A percentile compares a stretch with the other conserved stretches of the same genome.
Evolutionary conservation across 1,284 basidiomycete species (phyloP).

Genomic region (Cerrena zonata): DNA sequence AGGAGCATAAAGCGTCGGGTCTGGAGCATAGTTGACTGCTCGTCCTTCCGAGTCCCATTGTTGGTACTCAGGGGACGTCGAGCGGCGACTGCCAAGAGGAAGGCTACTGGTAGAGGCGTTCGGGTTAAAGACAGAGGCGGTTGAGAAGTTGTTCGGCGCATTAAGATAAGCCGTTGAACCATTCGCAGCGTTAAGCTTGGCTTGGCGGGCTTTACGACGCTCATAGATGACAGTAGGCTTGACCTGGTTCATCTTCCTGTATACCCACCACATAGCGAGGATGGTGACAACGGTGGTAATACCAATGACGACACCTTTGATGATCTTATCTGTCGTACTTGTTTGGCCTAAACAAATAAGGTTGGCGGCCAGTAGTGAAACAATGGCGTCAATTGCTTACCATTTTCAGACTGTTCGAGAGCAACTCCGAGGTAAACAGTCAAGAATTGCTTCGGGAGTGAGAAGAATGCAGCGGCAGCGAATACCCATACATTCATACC

Average conservation of each 20-base stretch:
- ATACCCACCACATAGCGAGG: slow-evolving; percentile 80
- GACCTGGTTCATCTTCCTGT: slow-evolving; percentile 66
- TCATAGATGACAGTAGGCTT: slow-evolving; percentile 72
- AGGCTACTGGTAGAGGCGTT: slow-evolving; percentile 35
- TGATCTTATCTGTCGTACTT: slow-evolving; percentile 47
- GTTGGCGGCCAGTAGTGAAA: background rate
- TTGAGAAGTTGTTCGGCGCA: slow-evolving; percentile 8
- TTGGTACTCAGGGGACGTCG: slow-evolving; percentile 23
- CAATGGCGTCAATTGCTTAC: slow-evolving; percentile 21
- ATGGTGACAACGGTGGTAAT: slow-evolving; percentile 70
- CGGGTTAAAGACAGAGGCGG: slow-evolving; percentile 31
- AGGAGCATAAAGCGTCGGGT: slow-evolving; percentile 31
- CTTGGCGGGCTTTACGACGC: slow-evolving; percentile 63
- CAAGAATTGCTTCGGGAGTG: slow-evolving; percentile 73
- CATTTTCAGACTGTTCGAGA: slow-evolving; percentile 41
- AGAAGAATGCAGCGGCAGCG: slow-evolving; percentile 64
- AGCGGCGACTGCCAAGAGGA: slow-evolving; percentile 31
- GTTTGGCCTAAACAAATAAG: slow-evolving; percentile 17
- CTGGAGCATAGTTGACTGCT: slow-evolving; percentile 31
- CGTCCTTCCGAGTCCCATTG: slow-evolving; percentile 33
- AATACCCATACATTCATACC: slow-evolving; percentile 73
- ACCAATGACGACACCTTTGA: slow-evolving; percentile 59
- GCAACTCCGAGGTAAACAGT: slow-evolving; percentile 73
- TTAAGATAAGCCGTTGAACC: slow-evolving; percentile 26
- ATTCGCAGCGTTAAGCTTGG: slow-evolving; percentile 35